Evolutionary conservation across 2,329 filamentous ascomycete genomes (phyloP).

Genomic region (Dactylellina sp.): DNA sequence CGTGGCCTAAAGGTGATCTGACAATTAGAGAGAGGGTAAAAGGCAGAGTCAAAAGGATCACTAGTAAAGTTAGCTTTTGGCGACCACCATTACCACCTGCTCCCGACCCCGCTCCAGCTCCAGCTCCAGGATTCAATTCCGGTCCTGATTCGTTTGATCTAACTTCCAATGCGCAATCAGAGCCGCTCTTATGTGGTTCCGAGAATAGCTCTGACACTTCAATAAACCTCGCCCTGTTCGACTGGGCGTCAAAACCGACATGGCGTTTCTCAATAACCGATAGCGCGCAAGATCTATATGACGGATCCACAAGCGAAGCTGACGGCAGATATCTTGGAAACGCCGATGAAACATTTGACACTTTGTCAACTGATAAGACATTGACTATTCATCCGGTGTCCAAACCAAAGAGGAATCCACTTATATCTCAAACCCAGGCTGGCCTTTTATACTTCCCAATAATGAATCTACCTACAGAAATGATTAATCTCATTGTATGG

Average conservation of each 20-base stretch:
- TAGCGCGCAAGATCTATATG: too few species aligned
- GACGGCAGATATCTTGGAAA: not conserved
- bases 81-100: not conserved
- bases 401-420: not conserved
- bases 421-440: not conserved
- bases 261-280: not conserved
- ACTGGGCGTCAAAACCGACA: not conserved
- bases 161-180: not conserved
- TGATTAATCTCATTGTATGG: conserved; percentile 11
- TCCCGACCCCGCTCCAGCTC: too few species aligned
- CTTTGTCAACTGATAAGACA: conserved; percentile 14
- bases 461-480: conserved; percentile 5
- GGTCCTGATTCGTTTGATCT: not conserved
- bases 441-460: conserved; percentile 17
- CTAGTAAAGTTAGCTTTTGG: conserved; percentile 20
- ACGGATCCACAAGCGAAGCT: not conserved
- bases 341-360: not conserved
- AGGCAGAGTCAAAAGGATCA: conserved; percentile 2
- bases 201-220: not conserved
- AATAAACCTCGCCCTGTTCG: conserved; percentile 1
- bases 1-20: not conserved
- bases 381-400: not conserved
- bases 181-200: not conserved
- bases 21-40: conserved; percentile 16
- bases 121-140: not conserved